Evolutionary conservation across 2,329 filamentous ascomycete species (phyloP).

Genomic region (Ophiobolus disseminans): DNA sequence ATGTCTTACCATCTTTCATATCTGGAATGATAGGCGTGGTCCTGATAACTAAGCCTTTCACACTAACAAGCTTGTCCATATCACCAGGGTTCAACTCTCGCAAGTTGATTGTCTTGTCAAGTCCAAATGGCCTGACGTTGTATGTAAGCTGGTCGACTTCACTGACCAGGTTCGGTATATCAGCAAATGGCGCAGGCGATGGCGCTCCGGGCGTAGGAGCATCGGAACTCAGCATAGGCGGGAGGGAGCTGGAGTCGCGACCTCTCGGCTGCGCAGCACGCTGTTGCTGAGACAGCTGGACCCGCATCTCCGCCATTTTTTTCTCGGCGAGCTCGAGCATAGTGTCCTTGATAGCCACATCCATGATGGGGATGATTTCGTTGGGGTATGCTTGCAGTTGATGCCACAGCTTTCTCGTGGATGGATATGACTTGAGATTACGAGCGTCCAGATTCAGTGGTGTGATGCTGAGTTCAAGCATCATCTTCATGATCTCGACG

Average conservation of each 20-base stretch:
- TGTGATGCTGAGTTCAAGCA: constrained; percentile 84
- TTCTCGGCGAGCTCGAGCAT: constrained; percentile 89
- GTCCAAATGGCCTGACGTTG: constrained; percentile 85
- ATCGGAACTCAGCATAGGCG: constrained; percentile 82
- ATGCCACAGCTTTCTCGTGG: constrained; percentile 92
- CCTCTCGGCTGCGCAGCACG: constrained; percentile 51
- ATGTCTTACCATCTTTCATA: constrained; percentile 80
- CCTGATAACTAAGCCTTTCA: constrained; percentile 95
- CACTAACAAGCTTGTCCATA: constrained; percentile 93
- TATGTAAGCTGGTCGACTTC: constrained; percentile 83
- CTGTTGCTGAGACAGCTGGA: constrained; percentile 63
- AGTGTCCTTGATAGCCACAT: constrained; percentile 89
- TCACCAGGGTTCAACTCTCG: constrained; percentile 94
- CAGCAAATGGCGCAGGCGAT: constrained; percentile 45
- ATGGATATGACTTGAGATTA: constrained; percentile 90
- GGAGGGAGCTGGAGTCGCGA: constrained; percentile 71
- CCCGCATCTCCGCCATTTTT: constrained; percentile 74
- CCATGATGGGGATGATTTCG: constrained; percentile 96
- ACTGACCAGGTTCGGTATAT: constrained; percentile 72
- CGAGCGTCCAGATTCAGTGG: constrained; percentile 87
- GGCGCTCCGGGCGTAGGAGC: constrained; percentile 56
- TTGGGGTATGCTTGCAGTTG: constrained; percentile 93
- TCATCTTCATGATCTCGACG: constrained; percentile 82
- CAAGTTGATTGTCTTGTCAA: constrained; percentile 87
- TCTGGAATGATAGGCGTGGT: constrained; percentile 96